Percentiles rank a stretch among this genome's conserved stretches.
Conservation (phyloP, 75 land plant genomes). For the Adiantum capillusveneris region DNA sequence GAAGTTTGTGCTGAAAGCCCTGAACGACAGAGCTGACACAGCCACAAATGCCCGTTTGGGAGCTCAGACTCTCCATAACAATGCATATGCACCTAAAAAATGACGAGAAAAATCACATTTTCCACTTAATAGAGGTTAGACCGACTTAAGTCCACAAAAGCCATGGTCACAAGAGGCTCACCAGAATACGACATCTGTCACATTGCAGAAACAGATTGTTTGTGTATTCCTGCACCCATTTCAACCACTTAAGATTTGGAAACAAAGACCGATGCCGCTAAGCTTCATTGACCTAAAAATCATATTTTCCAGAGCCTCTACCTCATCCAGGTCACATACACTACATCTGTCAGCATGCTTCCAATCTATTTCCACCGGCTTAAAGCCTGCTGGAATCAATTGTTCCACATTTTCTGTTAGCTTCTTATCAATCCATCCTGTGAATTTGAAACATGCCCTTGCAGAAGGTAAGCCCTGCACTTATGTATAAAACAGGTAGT, state of each 20-base stretch:
- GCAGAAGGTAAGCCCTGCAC: slow-evolving; percentile 59
- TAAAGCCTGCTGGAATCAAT: slow-evolving; percentile 53
- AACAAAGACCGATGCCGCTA: neutral
- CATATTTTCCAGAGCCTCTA: slow-evolving; percentile 5
- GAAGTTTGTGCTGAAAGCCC: slow-evolving; percentile 65
- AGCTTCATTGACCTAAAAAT: neutral
- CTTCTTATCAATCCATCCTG: slow-evolving; percentile 24
- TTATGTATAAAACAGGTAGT: neutral
- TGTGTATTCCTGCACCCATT: slow-evolving; percentile 54
- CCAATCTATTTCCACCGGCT: slow-evolving; percentile 78
- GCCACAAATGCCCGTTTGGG: slow-evolving; percentile 75
- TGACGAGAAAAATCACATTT: too few species aligned
- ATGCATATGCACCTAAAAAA: slow-evolving; percentile 70
- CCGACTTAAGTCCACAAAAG: neutral
- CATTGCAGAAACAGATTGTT: slow-evolving; percentile 79
- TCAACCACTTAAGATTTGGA: slow-evolving; percentile 1
- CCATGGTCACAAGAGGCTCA: slow-evolving; percentile 11
- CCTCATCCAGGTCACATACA: slow-evolving; percentile 96
- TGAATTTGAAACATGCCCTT: slow-evolving; percentile 41
- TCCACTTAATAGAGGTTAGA: neutral
- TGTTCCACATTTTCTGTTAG: slow-evolving; percentile 18
- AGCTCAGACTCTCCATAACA: slow-evolving; percentile 91
- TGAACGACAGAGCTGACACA: slow-evolving; percentile 84
- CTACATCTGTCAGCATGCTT: slow-evolving; percentile 90
- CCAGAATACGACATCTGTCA: slow-evolving; percentile 94